Evolutionary conservation across 306 rosid species (phyloP).

Genomic region (Vicia villosa): DNA sequence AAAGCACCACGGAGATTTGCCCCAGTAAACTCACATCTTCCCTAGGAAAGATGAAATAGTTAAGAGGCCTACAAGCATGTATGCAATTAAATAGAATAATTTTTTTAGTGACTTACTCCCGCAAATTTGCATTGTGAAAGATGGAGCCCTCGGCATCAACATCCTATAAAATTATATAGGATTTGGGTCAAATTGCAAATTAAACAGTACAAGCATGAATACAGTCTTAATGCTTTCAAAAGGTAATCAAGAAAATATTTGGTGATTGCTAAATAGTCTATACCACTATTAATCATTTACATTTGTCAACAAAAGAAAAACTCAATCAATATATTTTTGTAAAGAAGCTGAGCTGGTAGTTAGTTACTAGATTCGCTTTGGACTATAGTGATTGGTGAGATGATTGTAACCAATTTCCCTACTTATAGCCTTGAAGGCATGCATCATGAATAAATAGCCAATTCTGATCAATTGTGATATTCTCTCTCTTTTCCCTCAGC

Average conservation of each 20-base stretch:
- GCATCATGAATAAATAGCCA: no score
- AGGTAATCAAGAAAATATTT: slow-evolving; percentile 10
- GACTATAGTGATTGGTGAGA: no score
- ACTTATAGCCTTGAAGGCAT: no score
- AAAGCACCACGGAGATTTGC: slow-evolving; percentile 95
- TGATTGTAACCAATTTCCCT: no score
- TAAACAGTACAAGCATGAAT: slow-evolving; percentile 36
- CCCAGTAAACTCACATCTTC: slow-evolving; percentile 96
- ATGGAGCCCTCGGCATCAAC: slow-evolving; percentile 89
- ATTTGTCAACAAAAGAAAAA: neutral
- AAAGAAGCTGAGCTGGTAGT: neutral
- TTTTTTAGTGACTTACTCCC: slow-evolving; percentile 68
- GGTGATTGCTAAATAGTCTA: slow-evolving; percentile 7
- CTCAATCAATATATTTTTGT: slow-evolving; percentile 2
- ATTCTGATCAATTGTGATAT: no score
- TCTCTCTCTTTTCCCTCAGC: no score
- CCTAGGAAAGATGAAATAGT: slow-evolving; percentile 62
- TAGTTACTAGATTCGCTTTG: no score
- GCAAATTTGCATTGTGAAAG: slow-evolving; percentile 87
- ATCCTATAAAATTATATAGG: slow-evolving; percentile 55
- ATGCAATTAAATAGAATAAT: slow-evolving; percentile 26
- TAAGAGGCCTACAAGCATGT: slow-evolving; percentile 39
- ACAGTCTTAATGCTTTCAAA: neutral
- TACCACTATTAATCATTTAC: slow-evolving; percentile 14
- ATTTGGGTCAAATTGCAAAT: slow-evolving; percentile 21